Evolutionary conservation across 225 moss, liverwort and hornwort genomes (phyloP), one percentile per base, ranked within the genome.

Genomic region (Polytrichum formosum): DNA sequence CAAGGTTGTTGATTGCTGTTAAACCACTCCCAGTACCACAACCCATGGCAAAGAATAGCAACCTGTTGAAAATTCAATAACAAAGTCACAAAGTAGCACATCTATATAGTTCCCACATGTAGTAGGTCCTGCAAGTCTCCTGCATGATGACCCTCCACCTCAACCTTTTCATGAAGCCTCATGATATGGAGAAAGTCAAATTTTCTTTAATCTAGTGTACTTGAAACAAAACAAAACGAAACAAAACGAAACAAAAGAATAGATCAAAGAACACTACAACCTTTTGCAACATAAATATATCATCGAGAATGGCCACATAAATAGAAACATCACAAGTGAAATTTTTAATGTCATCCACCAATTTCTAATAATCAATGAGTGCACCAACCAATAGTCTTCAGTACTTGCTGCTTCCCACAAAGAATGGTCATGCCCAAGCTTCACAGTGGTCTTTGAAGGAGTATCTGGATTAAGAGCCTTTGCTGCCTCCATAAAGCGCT

Each of bases 1-100:
- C 96, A 71, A 96, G 85, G 74, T 96, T 96, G 82, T 96, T 96
- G 64, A 96, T 96, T 61, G 95, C 95, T 20, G 95, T 91, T 61
- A 96, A 81, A 71, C 95, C 95, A 79, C 93, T 96, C 60, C 95
- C 96, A 56, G 96, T 93, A 67, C 96, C 96, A 80, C 96, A 96
- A 68, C 96, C 96, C 96, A 96, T 96, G 27, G 96, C 96, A 73
- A 96, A 93, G 74, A 96, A 96, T 18, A 96, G 81, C 76, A 96
- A 71, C 96, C 96, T 96, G 82, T 73, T 61, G 7, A 61, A 61
- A 61, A 61, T 61, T 61, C 17, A n/a, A 61, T 61, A 26, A 61
- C 7, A 22, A 61, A 2, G 26, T 21, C 60, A 61, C 19, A 21
- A 46, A 46, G 13, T 46, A 46, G 46, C 46, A 46, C 46, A 46